phyloP scores from a whole-genome alignment of 768 basidiomycete genomes.

The Neoboletus subvelutipes region DNA sequence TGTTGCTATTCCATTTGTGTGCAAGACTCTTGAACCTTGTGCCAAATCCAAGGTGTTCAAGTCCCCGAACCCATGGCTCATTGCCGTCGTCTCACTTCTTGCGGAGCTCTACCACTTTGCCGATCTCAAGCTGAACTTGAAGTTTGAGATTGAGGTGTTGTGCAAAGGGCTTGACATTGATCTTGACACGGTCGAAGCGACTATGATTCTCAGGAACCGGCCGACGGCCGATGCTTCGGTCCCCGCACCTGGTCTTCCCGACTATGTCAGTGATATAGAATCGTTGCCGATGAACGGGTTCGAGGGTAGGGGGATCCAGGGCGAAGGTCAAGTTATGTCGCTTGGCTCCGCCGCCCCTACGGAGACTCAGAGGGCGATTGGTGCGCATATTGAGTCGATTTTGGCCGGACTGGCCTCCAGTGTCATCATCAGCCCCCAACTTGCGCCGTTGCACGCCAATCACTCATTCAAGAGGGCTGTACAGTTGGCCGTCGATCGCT shows the following conservation, averaged over 20 bases:
- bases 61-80: slow-evolving; percentile 97
- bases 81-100: slow-evolving; percentile 89
- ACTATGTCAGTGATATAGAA: slow-evolving; percentile 80
- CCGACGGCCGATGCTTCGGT: slow-evolving; percentile 55
- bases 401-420: slow-evolving; percentile 66
- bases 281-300: slow-evolving; percentile 75
- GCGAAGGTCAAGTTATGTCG: slow-evolving; percentile 61
- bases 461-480: slow-evolving; percentile 88
- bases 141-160: slow-evolving; percentile 97
- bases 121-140: slow-evolving; percentile 92
- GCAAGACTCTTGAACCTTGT: slow-evolving; percentile 92
- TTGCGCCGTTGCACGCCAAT: slow-evolving; percentile 72
- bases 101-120: slow-evolving; percentile 97
- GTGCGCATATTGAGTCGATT: slow-evolving; percentile 80
- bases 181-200: slow-evolving; percentile 80
- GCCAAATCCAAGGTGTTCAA: slow-evolving; percentile 89
- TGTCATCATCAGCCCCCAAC: slow-evolving; percentile 76
- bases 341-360: slow-evolving; percentile 60
- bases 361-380: slow-evolving; percentile 66
- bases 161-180: slow-evolving; percentile 91
- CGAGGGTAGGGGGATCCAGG: slow-evolving; percentile 47
- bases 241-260: slow-evolving; percentile 61
- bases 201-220: slow-evolving; percentile 77
- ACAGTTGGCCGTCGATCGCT: slow-evolving; percentile 86
- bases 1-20: slow-evolving; percentile 96